phyloP scores from a whole-genome alignment of 1,284 basidiomycete genomes.

The Cutaneotrichosporon arboriforme region DNA sequence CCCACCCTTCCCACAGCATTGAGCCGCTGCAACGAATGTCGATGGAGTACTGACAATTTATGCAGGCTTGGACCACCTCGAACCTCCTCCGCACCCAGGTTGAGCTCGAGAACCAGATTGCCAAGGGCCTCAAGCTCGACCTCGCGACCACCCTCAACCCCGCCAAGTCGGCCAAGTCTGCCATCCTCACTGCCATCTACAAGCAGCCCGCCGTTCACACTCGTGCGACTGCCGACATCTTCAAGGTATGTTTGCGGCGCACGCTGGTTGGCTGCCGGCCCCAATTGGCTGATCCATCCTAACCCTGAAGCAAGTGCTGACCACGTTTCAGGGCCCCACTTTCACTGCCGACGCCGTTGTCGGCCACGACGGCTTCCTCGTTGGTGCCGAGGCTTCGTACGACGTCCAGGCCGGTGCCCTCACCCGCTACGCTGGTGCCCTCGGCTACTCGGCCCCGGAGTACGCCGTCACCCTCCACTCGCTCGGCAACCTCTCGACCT shows the following conservation, averaged over 20 bases:
- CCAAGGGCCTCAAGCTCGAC: conserved; percentile 96
- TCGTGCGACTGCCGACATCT: conserved; percentile 83
- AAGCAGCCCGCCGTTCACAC: conserved; percentile 96
- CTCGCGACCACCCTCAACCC: conserved; percentile 78
- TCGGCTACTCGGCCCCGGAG: conserved; percentile 83
- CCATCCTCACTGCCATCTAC: conserved; percentile 76
- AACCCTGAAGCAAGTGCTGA: conserved; percentile 8
- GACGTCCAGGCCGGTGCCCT: conserved; percentile 91
- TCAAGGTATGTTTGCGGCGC: conserved; percentile 64
- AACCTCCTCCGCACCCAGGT: conserved; percentile 83
- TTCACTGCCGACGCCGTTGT: conserved; percentile 94
- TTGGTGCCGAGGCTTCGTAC: conserved; percentile 94
- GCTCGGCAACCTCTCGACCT: conserved; percentile 89
- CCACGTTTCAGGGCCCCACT: conserved; percentile 69
- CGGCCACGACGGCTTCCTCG: conserved; percentile 94
- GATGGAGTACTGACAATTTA: no score
- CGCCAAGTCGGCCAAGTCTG: conserved; percentile 64
- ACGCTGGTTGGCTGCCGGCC: no score
- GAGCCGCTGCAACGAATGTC: not conserved
- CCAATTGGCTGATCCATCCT: conserved; percentile 1
- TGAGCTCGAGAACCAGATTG: conserved; percentile 96
- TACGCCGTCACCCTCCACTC: conserved; percentile 95
- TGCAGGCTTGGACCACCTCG: conserved; percentile 79
- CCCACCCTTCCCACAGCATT: no score
- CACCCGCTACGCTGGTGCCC: conserved; percentile 83